Evolutionary conservation across 192 early-diverging fungal species (phyloP).

Genomic region (Mortierella hygrophila): DNA sequence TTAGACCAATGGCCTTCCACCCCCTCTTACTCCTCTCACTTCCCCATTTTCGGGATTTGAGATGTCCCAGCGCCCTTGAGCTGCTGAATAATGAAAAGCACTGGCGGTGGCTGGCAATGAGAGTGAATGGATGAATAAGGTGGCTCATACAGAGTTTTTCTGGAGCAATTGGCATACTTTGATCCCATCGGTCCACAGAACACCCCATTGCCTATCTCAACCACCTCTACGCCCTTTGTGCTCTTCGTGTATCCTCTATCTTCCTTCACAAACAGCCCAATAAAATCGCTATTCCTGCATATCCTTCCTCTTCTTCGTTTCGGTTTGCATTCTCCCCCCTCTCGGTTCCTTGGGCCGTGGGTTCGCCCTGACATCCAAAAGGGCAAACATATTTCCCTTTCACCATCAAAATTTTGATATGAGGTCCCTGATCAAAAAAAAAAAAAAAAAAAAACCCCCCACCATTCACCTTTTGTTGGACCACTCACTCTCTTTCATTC

Average conservation of each 20-base stretch:
- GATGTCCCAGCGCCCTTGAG: slow-evolving; percentile 5
- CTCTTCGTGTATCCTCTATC: background rate
- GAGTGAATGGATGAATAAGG: too few relatives aligned
- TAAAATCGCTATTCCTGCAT: background rate
- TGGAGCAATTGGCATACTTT: slow-evolving; percentile 2
- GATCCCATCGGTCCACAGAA: slow-evolving; percentile 1
- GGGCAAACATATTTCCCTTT: slow-evolving; percentile 1
- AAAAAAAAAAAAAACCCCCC: too few relatives aligned
- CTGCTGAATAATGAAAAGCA: background rate
- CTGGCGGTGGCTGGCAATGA: background rate
- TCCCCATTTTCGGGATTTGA: background rate
- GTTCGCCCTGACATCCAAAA: background rate
- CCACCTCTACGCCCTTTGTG: background rate
- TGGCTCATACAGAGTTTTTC: background rate
- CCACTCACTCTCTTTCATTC: background rate
- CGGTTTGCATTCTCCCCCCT: background rate
- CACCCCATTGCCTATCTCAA: slow-evolving; percentile 10
- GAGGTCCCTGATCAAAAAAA: background rate
- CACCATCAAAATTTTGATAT: background rate
- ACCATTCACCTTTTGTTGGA: background rate
- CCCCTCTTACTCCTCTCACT: background rate
- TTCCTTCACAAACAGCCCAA: background rate
- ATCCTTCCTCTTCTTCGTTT: background rate
- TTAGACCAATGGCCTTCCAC: background rate
- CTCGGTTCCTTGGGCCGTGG: background rate